Percentiles rank a stretch among this genome's conserved stretches.
phyloP scores from a whole-genome alignment of 2,329 filamentous ascomycete genomes.

The Plectosphaerella plurivora region DNA sequence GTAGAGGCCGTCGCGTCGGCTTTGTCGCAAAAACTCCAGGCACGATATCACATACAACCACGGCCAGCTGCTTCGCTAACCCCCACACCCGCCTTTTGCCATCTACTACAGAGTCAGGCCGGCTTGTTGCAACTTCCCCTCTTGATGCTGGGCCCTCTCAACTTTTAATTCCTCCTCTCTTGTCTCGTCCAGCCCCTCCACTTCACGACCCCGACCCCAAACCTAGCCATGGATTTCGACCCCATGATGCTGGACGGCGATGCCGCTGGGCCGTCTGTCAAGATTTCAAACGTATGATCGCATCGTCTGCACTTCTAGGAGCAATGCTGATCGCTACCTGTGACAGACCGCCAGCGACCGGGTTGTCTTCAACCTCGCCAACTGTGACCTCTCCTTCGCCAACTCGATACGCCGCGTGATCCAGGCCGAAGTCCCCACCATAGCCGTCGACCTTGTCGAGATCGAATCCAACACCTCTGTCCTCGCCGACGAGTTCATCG shows the following conservation, averaged over 20 bases:
- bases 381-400: conserved; percentile 85
- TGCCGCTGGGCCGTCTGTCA: conserved; percentile 51
- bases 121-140: background rate
- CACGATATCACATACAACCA: background rate
- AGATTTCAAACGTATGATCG: conserved; percentile 52
- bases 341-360: conserved; percentile 70
- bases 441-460: conserved; percentile 93
- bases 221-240: conserved; percentile 50
- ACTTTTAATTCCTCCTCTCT: background rate
- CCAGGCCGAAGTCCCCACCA: conserved; percentile 88
- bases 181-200: background rate
- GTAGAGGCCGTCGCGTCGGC: background rate
- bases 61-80: background rate
- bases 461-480: conserved; percentile 93
- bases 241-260: conserved; percentile 57
- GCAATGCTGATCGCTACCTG: conserved; percentile 4
- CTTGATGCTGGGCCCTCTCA: background rate
- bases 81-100: background rate
- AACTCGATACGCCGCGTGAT: conserved; percentile 90
- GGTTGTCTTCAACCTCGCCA: conserved; percentile 88
- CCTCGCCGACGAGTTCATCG: conserved; percentile 91
- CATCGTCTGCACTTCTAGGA: conserved; percentile 1
- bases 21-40: background rate
- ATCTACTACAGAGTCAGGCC: background rate
- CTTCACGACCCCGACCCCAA: background rate